A percentile compares a stretch with the other conserved stretches of the same genome.
These are phyloP conservation scores for Plicaturopsis crispa DNA, from an alignment of 768 basidiomycete genomes.

Conservation along the genomic window DNA sequence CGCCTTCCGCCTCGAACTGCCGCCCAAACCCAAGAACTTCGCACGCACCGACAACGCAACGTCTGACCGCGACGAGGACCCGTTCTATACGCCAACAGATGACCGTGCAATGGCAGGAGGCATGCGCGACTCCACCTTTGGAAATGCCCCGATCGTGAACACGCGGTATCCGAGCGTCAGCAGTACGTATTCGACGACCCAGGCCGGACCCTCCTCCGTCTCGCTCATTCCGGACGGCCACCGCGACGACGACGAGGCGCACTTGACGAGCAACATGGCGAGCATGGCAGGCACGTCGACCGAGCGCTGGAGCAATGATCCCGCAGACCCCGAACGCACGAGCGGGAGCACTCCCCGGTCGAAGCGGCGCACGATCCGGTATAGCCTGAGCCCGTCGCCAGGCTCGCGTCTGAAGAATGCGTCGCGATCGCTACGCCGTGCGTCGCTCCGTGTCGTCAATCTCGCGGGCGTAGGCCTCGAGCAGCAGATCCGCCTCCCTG, in stretches of 20 bases:
- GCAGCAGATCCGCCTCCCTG: constrained; percentile 47
- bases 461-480: constrained; percentile 55
- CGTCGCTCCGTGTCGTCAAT: constrained; percentile 79
- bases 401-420: constrained; percentile 52
- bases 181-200: constrained; percentile 32
- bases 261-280: constrained; percentile 48
- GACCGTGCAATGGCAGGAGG: constrained; percentile 17
- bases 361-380: constrained; percentile 39
- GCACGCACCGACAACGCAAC: constrained; percentile 13
- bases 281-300: constrained; percentile 21
- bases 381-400: constrained; percentile 48
- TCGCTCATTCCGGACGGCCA: constrained; percentile 36
- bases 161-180: constrained; percentile 23
- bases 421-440: constrained; percentile 48
- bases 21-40: constrained; percentile 15
- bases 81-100: constrained; percentile 38
- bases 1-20: constrained; percentile 29
- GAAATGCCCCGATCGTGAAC: constrained; percentile 21
- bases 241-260: constrained; percentile 58
- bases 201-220: constrained; percentile 41
- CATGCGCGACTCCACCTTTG: constrained; percentile 23
- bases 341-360: constrained; percentile 26
- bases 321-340: constrained; percentile 41
- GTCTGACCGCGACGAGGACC: constrained; percentile 31
- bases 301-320: constrained; percentile 19